Base-by-base conservation (phyloP, 169 alveolate genomes). In the Cyclospora cayetanensis region DNA sequence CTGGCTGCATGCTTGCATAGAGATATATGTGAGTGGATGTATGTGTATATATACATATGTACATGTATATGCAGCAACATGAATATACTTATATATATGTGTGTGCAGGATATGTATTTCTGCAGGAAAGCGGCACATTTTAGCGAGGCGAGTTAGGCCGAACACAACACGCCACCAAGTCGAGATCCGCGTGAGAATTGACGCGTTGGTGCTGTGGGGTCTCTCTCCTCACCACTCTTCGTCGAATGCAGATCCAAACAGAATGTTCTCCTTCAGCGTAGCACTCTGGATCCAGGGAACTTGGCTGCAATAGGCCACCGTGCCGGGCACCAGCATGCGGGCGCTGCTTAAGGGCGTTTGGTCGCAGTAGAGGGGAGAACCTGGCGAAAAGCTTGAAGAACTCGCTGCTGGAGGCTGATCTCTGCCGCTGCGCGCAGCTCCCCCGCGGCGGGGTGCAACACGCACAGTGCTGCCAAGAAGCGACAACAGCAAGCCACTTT, bases 251-350 rank as follows among this genome's bases (percentile, higher is more conserved):
- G 83, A 68, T 53, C 98, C 99, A 88, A 98, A 97, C 20, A 96
- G 76, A 55, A 98, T 97, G 93, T 98, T 98, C 15, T 97, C 98
- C 55, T 97, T 95, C 15, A 98, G 91, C 0, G 96, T 94, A 34
- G 95, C 95, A 31, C 93, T 95, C 43, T 92, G 94, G 15, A 97
- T 96, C 97, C 98, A 98, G 0, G 98, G 92, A 43, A 63, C 93
- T 63, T 94, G 95, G 22, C 97, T 94, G 25, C 95, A 96, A 91
- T 96, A 97, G 63, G 97, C 97, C 43, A 96, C 42, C 22, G 83
- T 74, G 42, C 95, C 96, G 22, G 70, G 90, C n/a, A 92, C 63
- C 31, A 35, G 25, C 34, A 92, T 72, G 18, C 63, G 79, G 41
- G 74, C 34, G 34, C 34, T 4, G n/a, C 41, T 1, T 15, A 1